Evolutionary conservation across 2,329 filamentous ascomycete species (phyloP).

Genomic region (Incumbomyces delicatus): DNA sequence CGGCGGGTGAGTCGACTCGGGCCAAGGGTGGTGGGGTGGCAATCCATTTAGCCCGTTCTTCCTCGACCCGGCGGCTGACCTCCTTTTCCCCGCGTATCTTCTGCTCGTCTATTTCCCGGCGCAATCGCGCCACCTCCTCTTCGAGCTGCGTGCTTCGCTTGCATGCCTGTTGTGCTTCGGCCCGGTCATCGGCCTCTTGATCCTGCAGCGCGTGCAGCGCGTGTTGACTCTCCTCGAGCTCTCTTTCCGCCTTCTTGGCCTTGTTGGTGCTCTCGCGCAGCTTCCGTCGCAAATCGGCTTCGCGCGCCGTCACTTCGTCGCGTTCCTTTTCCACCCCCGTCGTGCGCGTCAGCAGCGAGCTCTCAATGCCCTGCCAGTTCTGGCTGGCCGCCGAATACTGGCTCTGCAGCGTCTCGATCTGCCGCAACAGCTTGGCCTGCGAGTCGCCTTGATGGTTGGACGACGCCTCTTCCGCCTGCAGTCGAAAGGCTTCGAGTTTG

Average conservation of each 20-base stretch:
- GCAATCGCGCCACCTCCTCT: slow-evolving; percentile 50
- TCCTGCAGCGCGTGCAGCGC: slow-evolving; percentile 37
- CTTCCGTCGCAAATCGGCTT: slow-evolving; percentile 81
- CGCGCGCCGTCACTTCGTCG: slow-evolving; percentile 72
- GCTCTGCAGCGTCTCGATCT: slow-evolving; percentile 90
- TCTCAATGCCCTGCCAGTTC: slow-evolving; percentile 96
- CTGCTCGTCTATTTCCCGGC: slow-evolving; percentile 48
- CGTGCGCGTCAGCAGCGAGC: slow-evolving; percentile 68
- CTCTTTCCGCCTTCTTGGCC: slow-evolving; percentile 64
- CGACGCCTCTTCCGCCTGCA: slow-evolving; percentile 78
- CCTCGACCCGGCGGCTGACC: slow-evolving; percentile 50
- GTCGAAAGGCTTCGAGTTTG: slow-evolving; percentile 79
- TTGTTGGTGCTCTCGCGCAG: slow-evolving; percentile 70
- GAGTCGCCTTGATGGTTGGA: slow-evolving; percentile 72
- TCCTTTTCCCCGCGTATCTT: slow-evolving; percentile 50
- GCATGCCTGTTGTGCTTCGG: slow-evolving; percentile 44
- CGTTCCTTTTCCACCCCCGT: slow-evolving; percentile 77
- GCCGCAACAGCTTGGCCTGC: slow-evolving; percentile 79
- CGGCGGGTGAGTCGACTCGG: slow-evolving; percentile 33
- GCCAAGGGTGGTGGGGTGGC: slow-evolving; percentile 26
- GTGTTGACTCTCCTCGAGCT: slow-evolving; percentile 58
- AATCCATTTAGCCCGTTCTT: slow-evolving; percentile 53
- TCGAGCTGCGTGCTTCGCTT: slow-evolving; percentile 42
- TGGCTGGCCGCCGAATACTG: slow-evolving; percentile 91
- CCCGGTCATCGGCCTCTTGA: slow-evolving; percentile 53